Evolutionary conservation across 768 basidiomycete genomes (phyloP).

Genomic region (Thelephora ganbajun): DNA sequence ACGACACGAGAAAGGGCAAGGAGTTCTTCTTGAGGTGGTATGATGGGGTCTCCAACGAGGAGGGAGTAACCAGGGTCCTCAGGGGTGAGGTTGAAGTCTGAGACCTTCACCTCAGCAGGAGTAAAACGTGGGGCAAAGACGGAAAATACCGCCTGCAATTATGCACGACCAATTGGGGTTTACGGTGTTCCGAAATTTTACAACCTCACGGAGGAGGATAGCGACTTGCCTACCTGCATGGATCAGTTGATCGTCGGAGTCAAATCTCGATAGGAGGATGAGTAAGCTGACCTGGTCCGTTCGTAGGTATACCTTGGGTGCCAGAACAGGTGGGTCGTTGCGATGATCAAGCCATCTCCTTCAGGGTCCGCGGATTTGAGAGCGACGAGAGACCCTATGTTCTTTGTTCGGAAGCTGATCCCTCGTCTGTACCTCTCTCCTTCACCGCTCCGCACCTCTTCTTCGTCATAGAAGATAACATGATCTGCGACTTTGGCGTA

Average conservation of each 20-base stretch:
- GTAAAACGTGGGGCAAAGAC: neutral
- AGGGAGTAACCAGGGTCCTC: conserved; percentile 74
- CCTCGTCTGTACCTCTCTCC: conserved; percentile 28
- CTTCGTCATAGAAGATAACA: conserved; percentile 57
- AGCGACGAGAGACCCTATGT: conserved; percentile 67
- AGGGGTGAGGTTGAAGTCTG: conserved; percentile 88
- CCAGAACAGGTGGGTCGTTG: conserved; percentile 93
- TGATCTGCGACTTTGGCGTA: conserved; percentile 34
- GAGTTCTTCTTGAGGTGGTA: conserved; percentile 33
- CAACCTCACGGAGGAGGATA: conserved; percentile 55
- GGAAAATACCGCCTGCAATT: conserved; percentile 58
- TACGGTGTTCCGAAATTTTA: conserved; percentile 34
- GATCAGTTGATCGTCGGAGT: conserved; percentile 1
- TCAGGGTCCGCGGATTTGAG: conserved; percentile 30
- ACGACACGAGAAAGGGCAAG: conserved; percentile 58
- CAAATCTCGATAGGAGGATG: neutral
- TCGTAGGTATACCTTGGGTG: conserved; percentile 86
- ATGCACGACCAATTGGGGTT: conserved; percentile 60
- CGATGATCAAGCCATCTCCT: conserved; percentile 51
- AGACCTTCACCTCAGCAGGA: no score
- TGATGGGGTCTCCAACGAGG: conserved; percentile 46
- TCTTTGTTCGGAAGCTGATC: conserved; percentile 57
- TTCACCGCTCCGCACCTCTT: conserved; percentile 31
- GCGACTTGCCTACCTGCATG: conserved; percentile 47
- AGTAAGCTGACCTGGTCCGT: conserved; percentile 40